Conservation (phyloP, 225 moss, liverwort and hornwort genomes). For the Pseudisothecium myosuroides region DNA sequence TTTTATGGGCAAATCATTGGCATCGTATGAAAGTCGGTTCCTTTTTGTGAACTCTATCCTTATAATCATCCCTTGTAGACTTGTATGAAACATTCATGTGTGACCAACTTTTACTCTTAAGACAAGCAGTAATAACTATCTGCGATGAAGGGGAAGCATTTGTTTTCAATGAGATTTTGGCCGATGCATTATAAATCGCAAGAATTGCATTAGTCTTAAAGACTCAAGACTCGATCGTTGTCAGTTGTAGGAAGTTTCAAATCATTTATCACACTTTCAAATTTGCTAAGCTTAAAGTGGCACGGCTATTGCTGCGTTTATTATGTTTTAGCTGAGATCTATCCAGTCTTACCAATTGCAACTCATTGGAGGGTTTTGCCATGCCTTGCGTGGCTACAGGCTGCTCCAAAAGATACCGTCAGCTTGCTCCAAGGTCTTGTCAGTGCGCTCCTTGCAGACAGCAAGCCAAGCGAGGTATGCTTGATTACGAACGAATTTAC, state of each 20-base stretch:
- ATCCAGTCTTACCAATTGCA: neutral
- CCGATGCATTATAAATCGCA: neutral
- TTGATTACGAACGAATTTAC: neutral
- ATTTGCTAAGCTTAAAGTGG: neutral
- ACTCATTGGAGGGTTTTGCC: neutral
- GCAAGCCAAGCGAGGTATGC: slow-evolving; percentile 82
- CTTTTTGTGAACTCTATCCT: neutral
- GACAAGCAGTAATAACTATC: neutral
- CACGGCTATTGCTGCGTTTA: neutral
- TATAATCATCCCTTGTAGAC: neutral
- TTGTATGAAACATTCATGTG: neutral
- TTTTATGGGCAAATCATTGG: neutral
- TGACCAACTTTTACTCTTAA: neutral
- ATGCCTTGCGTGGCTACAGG: slow-evolving; percentile 19
- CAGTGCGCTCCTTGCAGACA: slow-evolving; percentile 75
- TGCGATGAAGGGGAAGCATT: neutral
- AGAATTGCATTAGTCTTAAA: neutral
- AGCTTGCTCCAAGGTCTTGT: slow-evolving; percentile 66
- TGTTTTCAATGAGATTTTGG: neutral
- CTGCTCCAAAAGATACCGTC: slow-evolving; percentile 51
- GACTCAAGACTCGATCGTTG: neutral
- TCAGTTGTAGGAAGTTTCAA: neutral
- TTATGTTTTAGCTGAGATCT: neutral
- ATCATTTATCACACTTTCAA: neutral
- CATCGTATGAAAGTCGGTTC: neutral